These are phyloP conservation scores for Backusella macrospora DNA, from an alignment of 192 early-diverging fungal species.

Conservation along the genomic window DNA sequence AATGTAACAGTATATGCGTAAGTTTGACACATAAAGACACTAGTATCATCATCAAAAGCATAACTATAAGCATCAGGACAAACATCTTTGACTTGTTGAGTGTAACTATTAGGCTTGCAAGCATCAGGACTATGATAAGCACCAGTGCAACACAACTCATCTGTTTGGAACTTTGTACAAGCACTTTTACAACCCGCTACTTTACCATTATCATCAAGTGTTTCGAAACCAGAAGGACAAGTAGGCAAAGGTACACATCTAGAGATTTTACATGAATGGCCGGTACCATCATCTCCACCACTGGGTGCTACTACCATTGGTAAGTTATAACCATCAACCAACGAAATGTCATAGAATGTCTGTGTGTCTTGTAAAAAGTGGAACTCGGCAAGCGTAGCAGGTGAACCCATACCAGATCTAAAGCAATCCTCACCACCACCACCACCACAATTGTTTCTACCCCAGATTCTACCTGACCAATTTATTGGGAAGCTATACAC, in stretches of 20 bases:
- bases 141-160: constrained; percentile 34
- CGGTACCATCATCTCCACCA: background rate
- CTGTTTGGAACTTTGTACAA: constrained; percentile 22
- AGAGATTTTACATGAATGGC: constrained; percentile 20
- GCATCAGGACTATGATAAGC: constrained; percentile 13
- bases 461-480: constrained; percentile 41
- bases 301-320: constrained; percentile 28
- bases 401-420: constrained; percentile 31
- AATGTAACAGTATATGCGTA: constrained; percentile 34
- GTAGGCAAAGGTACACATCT: constrained; percentile 14
- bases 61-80: constrained; percentile 36
- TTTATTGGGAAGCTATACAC: constrained; percentile 3
- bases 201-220: constrained; percentile 24
- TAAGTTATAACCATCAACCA: constrained; percentile 40
- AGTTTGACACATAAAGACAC: constrained; percentile 25
- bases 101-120: constrained; percentile 27
- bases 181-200: constrained; percentile 33
- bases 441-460: constrained; percentile 22
- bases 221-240: constrained; percentile 30
- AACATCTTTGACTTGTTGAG: constrained; percentile 16
- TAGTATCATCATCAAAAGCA: constrained; percentile 42
- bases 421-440: constrained; percentile 12
- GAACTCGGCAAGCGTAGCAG: constrained; percentile 39
- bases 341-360: constrained; percentile 37
- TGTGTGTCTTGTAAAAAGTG: constrained; percentile 17